Evolutionary conservation across 139 green algal species (phyloP), one percentile per base, ranked within the genome.

Genomic region (Raphidocelis subcapitata): DNA sequence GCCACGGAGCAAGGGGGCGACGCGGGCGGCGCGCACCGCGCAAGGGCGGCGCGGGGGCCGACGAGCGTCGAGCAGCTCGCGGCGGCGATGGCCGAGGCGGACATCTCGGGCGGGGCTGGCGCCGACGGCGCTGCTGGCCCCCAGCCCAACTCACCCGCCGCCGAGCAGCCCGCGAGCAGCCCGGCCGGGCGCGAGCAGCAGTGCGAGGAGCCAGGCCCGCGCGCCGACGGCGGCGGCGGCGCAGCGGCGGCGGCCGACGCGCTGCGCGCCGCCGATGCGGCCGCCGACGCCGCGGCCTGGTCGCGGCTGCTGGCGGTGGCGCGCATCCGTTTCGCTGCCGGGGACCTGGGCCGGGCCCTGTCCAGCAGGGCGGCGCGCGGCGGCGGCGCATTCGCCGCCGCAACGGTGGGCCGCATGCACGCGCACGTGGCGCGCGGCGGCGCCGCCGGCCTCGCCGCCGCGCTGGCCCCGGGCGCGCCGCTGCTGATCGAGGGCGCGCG

Each of bases 321-420:
- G 29, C 74, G 68, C 20, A 63, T 88, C 3, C 28, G 74, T 49
- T 76, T 91, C 41, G 36, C 77, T 3, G 74, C 61, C 3, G 81
- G 81, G 0, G 83, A 86, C 75, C 72, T 87, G 46, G 63, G 62
- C 18, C 84, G 85, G 64, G 29, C 41, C 31, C 49, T 91, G 37
- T 82, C 79, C 0, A 56, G 83, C 32, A 66, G 67, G 47, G n/a
- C 52, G 0, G 81, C 79, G 65, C 77, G 73, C 54, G 46, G 49
- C 18, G 75, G 75, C 3, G 5, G 26, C n/a, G n/a, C n/a, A 32
- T 89, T 89, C 55, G 63, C 64, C 5, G 75, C 69, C 21, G 75
- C 78, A 5, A 86, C 73, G 4, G 63, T 91, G 26, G 86, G 86
- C 15, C 72, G 82, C 59, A 71, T 76, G 29, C 84, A 89, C 67